Conservation (phyloP, 129 eudicot species). For the Escallonia herrerae region DNA sequence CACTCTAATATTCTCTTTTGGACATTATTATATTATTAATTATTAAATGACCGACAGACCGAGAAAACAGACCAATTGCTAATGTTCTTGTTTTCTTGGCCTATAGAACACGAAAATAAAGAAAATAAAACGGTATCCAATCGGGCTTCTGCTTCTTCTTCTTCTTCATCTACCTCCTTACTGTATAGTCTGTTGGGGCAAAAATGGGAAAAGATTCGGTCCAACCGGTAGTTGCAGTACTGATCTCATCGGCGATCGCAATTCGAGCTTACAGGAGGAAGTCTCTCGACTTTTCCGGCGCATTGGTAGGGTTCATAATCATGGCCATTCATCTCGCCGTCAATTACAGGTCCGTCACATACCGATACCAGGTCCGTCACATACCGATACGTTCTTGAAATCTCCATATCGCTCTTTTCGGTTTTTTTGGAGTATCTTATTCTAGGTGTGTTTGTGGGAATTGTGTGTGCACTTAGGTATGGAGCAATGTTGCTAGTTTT, state of each 20-base stretch:
- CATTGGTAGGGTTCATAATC: slow-evolving; percentile 65
- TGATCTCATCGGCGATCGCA: slow-evolving; percentile 51
- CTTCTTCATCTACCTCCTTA: background rate
- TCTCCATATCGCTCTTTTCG: too few relatives aligned
- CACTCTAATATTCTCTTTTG: too few relatives aligned
- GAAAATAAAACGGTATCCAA: too few relatives aligned
- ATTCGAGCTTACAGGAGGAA: slow-evolving; percentile 51
- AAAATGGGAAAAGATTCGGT: slow-evolving; percentile 38
- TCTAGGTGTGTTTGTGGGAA: background rate
- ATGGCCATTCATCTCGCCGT: slow-evolving; percentile 69
- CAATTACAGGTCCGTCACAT: slow-evolving; percentile 50
- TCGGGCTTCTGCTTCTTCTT: too few relatives aligned
- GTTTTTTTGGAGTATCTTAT: background rate
- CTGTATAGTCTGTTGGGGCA: background rate
- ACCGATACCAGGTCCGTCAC: too few relatives aligned
- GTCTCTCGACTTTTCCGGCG: slow-evolving; percentile 86
- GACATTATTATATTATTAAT: too few relatives aligned
- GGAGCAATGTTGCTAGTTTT: slow-evolving; percentile 89
- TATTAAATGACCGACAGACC: too few relatives aligned
- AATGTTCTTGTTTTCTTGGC: too few relatives aligned
- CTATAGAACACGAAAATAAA: too few relatives aligned
- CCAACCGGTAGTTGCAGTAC: slow-evolving; percentile 40
- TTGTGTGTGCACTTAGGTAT: slow-evolving; percentile 32
- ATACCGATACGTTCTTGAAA: too few relatives aligned
- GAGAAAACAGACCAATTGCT: too few relatives aligned